Conservation (phyloP, 2,329 filamentous ascomycete species). For the Pseudogymnoascus sp. region DNA sequence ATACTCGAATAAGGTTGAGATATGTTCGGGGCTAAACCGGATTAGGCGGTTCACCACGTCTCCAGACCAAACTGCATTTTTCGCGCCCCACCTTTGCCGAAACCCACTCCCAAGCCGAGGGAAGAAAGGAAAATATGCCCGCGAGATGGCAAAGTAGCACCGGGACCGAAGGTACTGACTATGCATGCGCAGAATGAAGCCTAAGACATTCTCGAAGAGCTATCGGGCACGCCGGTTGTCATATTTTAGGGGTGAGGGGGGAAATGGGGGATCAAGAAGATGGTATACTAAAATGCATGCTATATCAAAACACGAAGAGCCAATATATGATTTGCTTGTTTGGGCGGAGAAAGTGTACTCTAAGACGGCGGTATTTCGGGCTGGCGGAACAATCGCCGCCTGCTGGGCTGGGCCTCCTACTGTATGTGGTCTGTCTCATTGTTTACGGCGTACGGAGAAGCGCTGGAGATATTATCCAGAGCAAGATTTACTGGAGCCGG, state of each 20-base stretch:
- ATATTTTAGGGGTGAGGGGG: background rate
- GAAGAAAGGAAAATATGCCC: slow-evolving; percentile 1
- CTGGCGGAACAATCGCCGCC: slow-evolving; percentile 5
- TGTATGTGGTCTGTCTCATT: background rate
- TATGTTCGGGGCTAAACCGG: background rate
- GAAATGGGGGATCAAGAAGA: background rate
- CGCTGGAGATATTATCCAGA: background rate
- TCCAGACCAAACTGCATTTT: slow-evolving; percentile 11
- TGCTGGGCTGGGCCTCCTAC: background rate
- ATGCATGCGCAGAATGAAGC: background rate
- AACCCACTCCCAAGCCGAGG: slow-evolving; percentile 6
- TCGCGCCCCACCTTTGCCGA: background rate
- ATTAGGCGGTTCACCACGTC: slow-evolving; percentile 8
- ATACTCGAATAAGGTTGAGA: slow-evolving; percentile 5
- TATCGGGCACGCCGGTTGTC: background rate
- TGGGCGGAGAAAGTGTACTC: background rate
- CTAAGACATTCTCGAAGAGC: background rate
- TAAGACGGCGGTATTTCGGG: background rate
- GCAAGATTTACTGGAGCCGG: slow-evolving; percentile 3
- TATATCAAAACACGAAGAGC: background rate
- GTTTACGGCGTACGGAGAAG: background rate
- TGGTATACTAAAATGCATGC: background rate
- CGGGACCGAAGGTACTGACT: background rate
- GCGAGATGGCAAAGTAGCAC: background rate
- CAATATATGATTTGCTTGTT: background rate